phyloP scores from a whole-genome alignment of 2,329 filamentous ascomycete genomes.

The Cryphonectria nitschkei region DNA sequence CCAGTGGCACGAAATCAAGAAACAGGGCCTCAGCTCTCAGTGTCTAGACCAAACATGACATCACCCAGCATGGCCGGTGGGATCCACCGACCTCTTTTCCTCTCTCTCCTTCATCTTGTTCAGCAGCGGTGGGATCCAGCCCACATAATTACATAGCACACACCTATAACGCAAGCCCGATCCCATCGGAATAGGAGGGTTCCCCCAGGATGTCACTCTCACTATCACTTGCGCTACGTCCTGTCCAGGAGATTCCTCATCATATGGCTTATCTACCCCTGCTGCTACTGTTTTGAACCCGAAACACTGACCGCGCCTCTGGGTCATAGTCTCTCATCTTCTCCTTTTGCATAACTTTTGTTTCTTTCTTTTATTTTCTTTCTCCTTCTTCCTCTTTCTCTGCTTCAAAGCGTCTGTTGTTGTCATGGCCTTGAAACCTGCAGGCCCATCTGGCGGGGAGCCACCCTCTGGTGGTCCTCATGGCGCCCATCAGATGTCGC shows the following conservation, averaged over 20 bases:
- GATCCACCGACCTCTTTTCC: neutral
- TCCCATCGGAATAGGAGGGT: neutral
- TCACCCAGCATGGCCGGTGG: conserved; percentile 9
- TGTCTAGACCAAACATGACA: conserved; percentile 9
- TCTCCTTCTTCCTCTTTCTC: neutral
- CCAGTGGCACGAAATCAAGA: neutral
- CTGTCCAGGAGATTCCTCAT: neutral
- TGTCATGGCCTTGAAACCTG: neutral
- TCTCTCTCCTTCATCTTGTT: neutral
- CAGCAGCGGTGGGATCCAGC: neutral
- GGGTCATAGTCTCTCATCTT: neutral
- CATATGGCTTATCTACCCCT: neutral
- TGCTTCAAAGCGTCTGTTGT: too few species aligned
- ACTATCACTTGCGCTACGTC: neutral
- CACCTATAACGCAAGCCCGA: neutral
- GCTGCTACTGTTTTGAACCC: neutral
- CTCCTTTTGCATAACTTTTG: neutral
- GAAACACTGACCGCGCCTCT: neutral
- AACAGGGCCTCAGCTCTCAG: neutral
- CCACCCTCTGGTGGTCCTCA: conserved; percentile 19
- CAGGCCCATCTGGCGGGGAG: conserved; percentile 18
- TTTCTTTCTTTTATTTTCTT: neutral
- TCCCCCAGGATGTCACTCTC: neutral
- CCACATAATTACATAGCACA: neutral
- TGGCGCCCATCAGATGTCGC: conserved; percentile 10